Base-by-base conservation (phyloP, 768 basidiomycete species). In the Lentinula edodes region DNA sequence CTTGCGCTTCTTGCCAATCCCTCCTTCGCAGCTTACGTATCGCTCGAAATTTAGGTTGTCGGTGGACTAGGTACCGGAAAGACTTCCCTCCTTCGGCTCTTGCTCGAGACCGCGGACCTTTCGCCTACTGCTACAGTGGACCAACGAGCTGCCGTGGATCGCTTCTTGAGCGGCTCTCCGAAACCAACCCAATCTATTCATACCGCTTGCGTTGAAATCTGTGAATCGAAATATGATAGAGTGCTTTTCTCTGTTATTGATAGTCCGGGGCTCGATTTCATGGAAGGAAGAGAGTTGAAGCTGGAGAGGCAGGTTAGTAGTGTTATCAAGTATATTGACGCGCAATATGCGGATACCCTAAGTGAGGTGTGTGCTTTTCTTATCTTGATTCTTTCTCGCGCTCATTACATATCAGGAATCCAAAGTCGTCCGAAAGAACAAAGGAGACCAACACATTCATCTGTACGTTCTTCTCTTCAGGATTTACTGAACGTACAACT, bases 371-470 rank as follows among this genome's bases (percentile, higher is more conserved):
- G 81, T 72, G 38, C 1, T 50, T 43, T 1, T 43, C 38, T 6
- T 46, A 5, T 32, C 15, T 34, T 35, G 7, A 23, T 18, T 46
- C 13, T 52, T 36, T 35, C 51, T 36, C 20, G 9, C 52, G 38
- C 46, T 46, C 45, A 13, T 43, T 8, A 5, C 48, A 5, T 43
- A 5, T 36, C 23, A 63, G 91, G 91, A 94, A 78, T 90, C 89
- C 60, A 95, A 94, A 79, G 91, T 95, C 45, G 77, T 93, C 56
- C 84, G 92, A 65, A 84, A 91, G 71, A 91, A 84, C 75, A 92
- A 89, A 75, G 91, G 90, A 53, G 92, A 95, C 74, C 90, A 91
- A 66, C 93, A 94, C 66, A 87, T 95, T 66, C 92, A 95, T 74
- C 74, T 93, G 91, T 93, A 71, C 73, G 90, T 73, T 28, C 23